Evolutionary conservation across 805 yeast species (phyloP), one percentile per base, ranked within the genome.

Genomic region (Wickerhamiella azymoides): DNA sequence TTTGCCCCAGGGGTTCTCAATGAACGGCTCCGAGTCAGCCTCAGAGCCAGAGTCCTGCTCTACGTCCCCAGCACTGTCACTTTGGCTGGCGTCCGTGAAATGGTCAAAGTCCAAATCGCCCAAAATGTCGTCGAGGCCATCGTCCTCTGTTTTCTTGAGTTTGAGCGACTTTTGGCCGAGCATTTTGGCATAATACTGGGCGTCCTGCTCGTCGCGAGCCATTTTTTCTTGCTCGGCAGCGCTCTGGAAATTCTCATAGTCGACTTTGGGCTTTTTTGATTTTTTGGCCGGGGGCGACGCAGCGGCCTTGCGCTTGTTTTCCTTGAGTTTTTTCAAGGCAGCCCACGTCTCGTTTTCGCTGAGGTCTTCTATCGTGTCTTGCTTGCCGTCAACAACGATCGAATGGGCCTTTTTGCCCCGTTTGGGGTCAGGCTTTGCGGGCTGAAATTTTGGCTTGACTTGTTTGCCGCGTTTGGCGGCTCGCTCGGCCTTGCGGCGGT

Each of bases 141-240:
- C 95, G 56, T 80, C 82, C 11, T 77, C 85, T 7, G 41, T 39
- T 35, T 71, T 78, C 3, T 57, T 57, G 50, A 72, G 73, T 33
- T 69, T 62, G 40, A 80, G 65, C 13, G 67, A 68, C 51, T 77
- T 77, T 53, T 83, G 60, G 1, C 93, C 93, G 9, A 88, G 67
- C 55, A 82, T 79, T 51, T 80, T 80, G 3, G 96, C 88, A 60
- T 85, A 88, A 57, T 80, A 84, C 37, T 72, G 76, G 63, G 83
- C 78, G 45, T 88, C 94, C 47, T 75, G 79, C 49, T 84, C 93
- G 53, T 83, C 93, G 50, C 72, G 69, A 40, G 65, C 63, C 53
- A 73, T 57, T 28, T 71, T 62, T 5, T 72, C 74, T 32, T 67
- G 66, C 32, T 77, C 78, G 3, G 69, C 68, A 1, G 73, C 66